Evolutionary conservation across 352 stramenopile genomes (phyloP), one percentile per base, ranked within the genome.

Genomic region (Globisporangium cylindrosporum): DNA sequence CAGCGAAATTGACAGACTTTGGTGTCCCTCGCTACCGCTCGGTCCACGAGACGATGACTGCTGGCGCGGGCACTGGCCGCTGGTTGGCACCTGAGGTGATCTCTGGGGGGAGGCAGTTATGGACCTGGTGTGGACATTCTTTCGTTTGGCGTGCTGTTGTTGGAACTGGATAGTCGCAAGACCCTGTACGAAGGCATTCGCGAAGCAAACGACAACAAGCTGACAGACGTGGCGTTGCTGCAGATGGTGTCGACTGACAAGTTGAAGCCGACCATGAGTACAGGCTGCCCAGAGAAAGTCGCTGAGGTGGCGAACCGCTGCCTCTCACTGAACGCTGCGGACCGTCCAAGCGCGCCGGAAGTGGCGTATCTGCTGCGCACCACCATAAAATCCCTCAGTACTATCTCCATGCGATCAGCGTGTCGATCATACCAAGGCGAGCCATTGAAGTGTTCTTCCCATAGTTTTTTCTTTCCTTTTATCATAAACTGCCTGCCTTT

Each of bases 1-100:
- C 73, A 15, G 80, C 80, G 22, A 90, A 92, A 54, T 57, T 92
- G 55, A 81, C 76, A 0, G 81, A 90, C 67, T 90, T 92, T 68
- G 83, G 81, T 6, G 69, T 77, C 10, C 79, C 82, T 20, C 68
- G 80, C 8, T 83, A 78, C 63, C 71, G 76, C n/a, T 81, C 75
- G 1, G 62, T 72, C 27, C 64, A 80, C 8, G 71, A 76, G 15
- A 84, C 76, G 2, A 90, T 91, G 83, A 91, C 79, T 8, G 57
- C 68, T 0, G 20, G 38, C 0, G 24, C 38, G 3, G 46, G 38
- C 1, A 54, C 24, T 1, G 24, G 48, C 59, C 18, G 32, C 1
- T 49, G 56, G 32, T n/a, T 62, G 3, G 32, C 32, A 4, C 32
- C 56, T 1, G n/a, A 9, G 76, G 73, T 27, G 67, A 81, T 34